Conservation (phyloP, 352 stramenopile genomes). For the Phytopythium kandeliae region DNA sequence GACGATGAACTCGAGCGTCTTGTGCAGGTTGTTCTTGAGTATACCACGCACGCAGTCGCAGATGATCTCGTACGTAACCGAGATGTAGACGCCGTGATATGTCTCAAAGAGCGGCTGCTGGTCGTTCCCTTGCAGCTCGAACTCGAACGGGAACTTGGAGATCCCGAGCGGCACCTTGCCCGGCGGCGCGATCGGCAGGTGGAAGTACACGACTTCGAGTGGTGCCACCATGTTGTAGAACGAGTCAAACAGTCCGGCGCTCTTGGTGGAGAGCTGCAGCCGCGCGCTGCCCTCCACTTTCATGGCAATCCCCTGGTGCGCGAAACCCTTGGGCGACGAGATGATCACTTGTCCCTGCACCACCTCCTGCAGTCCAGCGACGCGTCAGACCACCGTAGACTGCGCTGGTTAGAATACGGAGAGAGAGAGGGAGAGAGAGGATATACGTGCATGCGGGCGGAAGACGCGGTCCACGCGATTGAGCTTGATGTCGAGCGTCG, state of each 20-base stretch:
- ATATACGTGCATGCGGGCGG: slow-evolving; percentile 54
- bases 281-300: slow-evolving; percentile 79
- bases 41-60: slow-evolving; percentile 81
- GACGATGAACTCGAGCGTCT: slow-evolving; percentile 89
- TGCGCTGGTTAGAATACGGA: background rate
- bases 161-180: slow-evolving; percentile 77
- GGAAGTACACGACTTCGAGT: slow-evolving; percentile 80
- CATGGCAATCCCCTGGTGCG: slow-evolving; percentile 77
- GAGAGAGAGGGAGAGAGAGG: background rate
- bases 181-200: slow-evolving; percentile 58
- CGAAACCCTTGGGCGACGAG: slow-evolving; percentile 79
- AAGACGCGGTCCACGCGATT: slow-evolving; percentile 85
- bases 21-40: slow-evolving; percentile 84
- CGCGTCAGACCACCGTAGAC: too few relatives aligned
- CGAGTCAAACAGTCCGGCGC: slow-evolving; percentile 72
- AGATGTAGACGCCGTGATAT: slow-evolving; percentile 91
- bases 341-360: slow-evolving; percentile 85
- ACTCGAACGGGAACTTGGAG: slow-evolving; percentile 89
- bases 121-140: slow-evolving; percentile 67
- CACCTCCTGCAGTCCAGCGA: slow-evolving; percentile 35
- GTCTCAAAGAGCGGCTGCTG: slow-evolving; percentile 80
- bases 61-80: slow-evolving; percentile 87
- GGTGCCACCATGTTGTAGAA: slow-evolving; percentile 76
- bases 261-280: slow-evolving; percentile 79
- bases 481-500: slow-evolving; percentile 79